phyloP scores from a whole-genome alignment of 78 protist genomes.

The Dictyostelium purpureum region DNA sequence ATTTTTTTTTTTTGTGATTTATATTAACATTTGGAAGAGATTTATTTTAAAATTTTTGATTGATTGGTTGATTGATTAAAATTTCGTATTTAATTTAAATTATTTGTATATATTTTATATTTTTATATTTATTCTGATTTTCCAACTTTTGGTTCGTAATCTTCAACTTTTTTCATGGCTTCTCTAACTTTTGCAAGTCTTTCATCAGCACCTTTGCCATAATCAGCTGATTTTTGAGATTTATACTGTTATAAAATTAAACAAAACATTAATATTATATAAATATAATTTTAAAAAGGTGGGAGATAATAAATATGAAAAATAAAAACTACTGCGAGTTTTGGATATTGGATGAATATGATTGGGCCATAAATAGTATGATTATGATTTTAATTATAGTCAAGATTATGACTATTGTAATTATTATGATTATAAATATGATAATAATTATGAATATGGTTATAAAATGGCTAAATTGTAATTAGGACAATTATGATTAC shows the following conservation, averaged over 20 bases:
- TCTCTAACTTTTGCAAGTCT: slow-evolving; percentile 42
- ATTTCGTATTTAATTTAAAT: too few relatives aligned
- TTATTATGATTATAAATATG: not conserved
- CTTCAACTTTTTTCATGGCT: slow-evolving; percentile 54
- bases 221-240: not conserved
- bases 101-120: not conserved
- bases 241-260: too few relatives aligned
- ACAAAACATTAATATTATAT: too few relatives aligned
- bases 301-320: too few relatives aligned
- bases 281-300: too few relatives aligned
- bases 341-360: too few relatives aligned
- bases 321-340: too few relatives aligned
- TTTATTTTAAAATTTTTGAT: not conserved
- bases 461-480: too few relatives aligned
- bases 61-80: not conserved
- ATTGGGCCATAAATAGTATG: too few relatives aligned
- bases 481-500: too few relatives aligned
- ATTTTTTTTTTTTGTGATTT: too few relatives aligned
- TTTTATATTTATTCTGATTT: slow-evolving; percentile 38
- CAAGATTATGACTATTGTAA: not conserved
- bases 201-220: slow-evolving; percentile 8
- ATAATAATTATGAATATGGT: too few relatives aligned
- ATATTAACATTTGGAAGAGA: not conserved
- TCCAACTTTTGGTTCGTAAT: slow-evolving; percentile 56
- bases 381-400: not conserved